Conservation (phyloP, 768 basidiomycete species). For the Omphalotus guepiniiformis region DNA sequence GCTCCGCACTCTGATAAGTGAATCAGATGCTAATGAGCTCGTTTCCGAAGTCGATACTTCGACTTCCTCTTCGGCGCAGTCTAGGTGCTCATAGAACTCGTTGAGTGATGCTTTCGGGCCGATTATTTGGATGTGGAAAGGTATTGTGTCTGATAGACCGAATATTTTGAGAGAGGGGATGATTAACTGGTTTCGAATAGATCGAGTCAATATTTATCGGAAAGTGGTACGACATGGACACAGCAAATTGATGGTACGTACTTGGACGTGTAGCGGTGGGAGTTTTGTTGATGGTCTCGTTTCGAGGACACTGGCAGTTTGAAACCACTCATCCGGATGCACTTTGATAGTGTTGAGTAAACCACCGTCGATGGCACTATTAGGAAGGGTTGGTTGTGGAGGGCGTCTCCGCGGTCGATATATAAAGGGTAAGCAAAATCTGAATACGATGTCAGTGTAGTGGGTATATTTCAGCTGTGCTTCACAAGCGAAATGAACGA, state of each 20-base stretch:
- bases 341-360: conserved; percentile 1
- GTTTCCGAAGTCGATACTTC: too few species aligned
- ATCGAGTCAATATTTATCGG: background rate
- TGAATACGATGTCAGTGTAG: background rate
- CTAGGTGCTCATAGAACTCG: background rate
- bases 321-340: conserved; percentile 7
- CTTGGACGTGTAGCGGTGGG: background rate
- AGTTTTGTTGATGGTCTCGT: background rate
- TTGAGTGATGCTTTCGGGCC: conserved; percentile 4
- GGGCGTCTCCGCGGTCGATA: conserved; percentile 7
- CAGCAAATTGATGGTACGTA: background rate
- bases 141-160: conserved; percentile 3
- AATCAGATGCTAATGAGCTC: too few species aligned
- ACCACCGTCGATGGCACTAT: too few species aligned
- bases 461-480: background rate
- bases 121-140: conserved; percentile 5
- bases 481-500: too few species aligned
- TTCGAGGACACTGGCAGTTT: conserved; percentile 1
- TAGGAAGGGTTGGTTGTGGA: background rate
- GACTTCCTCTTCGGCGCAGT: background rate
- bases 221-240: background rate
- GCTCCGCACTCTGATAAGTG: too few species aligned
- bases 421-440: conserved; percentile 3
- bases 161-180: conserved; percentile 6
- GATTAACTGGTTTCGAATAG: background rate